Evolutionary conservation across 2,329 filamentous ascomycete species (phyloP).

Genomic region (Beauveria rudraprayagi): DNA sequence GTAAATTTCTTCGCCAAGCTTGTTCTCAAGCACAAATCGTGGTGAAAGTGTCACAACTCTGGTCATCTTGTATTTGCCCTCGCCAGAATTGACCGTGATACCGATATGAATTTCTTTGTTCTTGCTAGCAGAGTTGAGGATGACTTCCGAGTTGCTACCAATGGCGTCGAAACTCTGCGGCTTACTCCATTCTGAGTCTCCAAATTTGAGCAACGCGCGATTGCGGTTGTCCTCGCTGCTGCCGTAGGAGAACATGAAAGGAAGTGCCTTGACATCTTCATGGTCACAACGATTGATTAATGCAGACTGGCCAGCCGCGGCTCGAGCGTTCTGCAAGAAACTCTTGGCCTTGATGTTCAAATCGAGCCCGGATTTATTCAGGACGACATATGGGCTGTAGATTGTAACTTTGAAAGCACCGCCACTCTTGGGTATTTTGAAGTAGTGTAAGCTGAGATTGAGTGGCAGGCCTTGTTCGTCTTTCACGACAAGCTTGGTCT

Average conservation of each 20-base stretch:
- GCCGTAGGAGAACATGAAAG: conserved; percentile 93
- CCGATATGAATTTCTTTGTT: conserved; percentile 83
- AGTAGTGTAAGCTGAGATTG: conserved; percentile 83
- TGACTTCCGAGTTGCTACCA: conserved; percentile 82
- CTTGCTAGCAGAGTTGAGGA: conserved; percentile 64
- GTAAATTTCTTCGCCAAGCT: conserved; percentile 78
- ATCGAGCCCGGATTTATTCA: conserved; percentile 91
- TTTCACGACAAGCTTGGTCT: conserved; percentile 70
- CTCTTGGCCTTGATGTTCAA: conserved; percentile 84
- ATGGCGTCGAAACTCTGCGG: conserved; percentile 97
- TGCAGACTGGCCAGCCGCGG: conserved; percentile 73
- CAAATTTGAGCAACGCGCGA: conserved; percentile 77
- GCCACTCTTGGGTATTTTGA: conserved; percentile 79
- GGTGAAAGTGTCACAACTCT: conserved; percentile 92
- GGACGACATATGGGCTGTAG: conserved; percentile 86
- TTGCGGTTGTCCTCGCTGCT: conserved; percentile 86
- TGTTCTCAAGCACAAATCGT: conserved; percentile 90
- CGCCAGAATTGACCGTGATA: conserved; percentile 78
- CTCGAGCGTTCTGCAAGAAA: conserved; percentile 73
- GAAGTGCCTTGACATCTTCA: conserved; percentile 64
- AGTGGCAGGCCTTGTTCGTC: conserved; percentile 75
- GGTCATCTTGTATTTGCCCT: conserved; percentile 96
- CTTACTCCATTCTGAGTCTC: conserved; percentile 91
- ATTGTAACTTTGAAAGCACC: conserved; percentile 94
- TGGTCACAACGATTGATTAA: conserved; percentile 37